Conservation (phyloP, 441 rosid genomes). For the Corymbia citriodora region DNA sequence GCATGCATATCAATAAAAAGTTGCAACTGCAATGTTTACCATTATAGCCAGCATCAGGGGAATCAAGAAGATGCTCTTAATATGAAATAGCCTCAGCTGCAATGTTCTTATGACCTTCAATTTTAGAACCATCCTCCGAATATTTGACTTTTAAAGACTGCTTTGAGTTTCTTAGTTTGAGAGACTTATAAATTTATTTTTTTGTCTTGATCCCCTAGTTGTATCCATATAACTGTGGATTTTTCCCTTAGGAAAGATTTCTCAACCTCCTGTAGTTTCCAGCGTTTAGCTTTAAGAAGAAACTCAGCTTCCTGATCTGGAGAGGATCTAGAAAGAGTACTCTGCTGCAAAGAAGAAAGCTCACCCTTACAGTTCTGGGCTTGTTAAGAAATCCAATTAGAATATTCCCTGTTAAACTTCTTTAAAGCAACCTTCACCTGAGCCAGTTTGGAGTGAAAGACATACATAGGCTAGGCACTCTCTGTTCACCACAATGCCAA, state of each 20-base stretch:
- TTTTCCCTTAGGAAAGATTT: not conserved
- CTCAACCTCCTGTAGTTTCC: not conserved
- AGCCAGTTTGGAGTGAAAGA: not conserved
- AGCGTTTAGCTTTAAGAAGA: not conserved
- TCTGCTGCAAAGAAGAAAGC: not conserved
- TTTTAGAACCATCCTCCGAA: not conserved
- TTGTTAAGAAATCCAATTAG: not conserved
- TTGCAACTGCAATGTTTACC: not conserved
- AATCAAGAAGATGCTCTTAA: not conserved
- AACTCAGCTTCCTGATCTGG: not conserved
- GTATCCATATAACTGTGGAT: not conserved
- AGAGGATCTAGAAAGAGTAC: not conserved
- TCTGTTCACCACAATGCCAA: not conserved
- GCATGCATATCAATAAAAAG: not conserved
- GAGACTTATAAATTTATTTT: not conserved
- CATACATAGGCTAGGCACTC: not conserved
- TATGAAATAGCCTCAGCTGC: not conserved
- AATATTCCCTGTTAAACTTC: not conserved
- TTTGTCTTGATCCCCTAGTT: not conserved
- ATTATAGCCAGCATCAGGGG: not conserved
- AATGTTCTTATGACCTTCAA: not conserved
- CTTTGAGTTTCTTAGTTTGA: not conserved
- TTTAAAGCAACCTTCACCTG: not conserved
- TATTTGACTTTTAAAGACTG: not conserved
- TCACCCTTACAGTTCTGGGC: not conserved